Conservation (phyloP, 805 yeast genomes). For the Priceomyces carsonii region DNA sequence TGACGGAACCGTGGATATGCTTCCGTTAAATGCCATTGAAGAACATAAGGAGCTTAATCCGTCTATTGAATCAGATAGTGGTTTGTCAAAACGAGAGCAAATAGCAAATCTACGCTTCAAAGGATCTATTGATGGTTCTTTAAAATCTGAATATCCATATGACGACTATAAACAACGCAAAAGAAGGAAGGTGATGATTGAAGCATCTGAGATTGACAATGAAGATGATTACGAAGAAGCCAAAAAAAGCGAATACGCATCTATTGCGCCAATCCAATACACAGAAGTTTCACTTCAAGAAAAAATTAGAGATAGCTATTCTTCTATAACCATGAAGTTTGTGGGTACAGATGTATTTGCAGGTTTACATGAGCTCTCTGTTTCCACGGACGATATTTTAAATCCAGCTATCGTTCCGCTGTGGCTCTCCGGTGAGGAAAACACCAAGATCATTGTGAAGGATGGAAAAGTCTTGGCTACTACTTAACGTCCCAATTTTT, state of each 20-base stretch:
- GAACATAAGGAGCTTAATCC: constrained; percentile 32
- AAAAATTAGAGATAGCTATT: constrained; percentile 14
- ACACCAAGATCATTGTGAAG: constrained; percentile 47
- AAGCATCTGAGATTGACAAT: constrained; percentile 12
- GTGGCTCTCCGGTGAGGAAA: constrained; percentile 81
- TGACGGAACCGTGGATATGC: constrained; percentile 60
- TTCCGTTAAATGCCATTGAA: constrained; percentile 53
- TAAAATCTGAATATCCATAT: constrained; percentile 36
- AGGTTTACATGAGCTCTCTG: constrained; percentile 71
- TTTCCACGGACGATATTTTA: constrained; percentile 35
- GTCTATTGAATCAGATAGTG: constrained; percentile 9
- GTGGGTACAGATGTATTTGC: constrained; percentile 75
- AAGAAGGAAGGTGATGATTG: constrained; percentile 5
- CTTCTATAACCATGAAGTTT: constrained; percentile 40
- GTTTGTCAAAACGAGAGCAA: constrained; percentile 24
- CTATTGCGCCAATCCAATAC: constrained; percentile 59
- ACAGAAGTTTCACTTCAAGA: constrained; percentile 47
- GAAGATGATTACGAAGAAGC: constrained; percentile 16
- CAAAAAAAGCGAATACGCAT: constrained; percentile 40
- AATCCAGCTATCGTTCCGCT: constrained; percentile 63
- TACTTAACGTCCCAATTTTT: constrained; percentile 27
- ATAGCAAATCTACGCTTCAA: constrained; percentile 62
- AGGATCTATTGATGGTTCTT: constrained; percentile 46
- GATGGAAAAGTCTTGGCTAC: constrained; percentile 16
- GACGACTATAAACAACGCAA: constrained; percentile 30